Evolutionary conservation across 352 stramenopile species (phyloP).

Genomic region (Globisporangium megalacanthum): DNA sequence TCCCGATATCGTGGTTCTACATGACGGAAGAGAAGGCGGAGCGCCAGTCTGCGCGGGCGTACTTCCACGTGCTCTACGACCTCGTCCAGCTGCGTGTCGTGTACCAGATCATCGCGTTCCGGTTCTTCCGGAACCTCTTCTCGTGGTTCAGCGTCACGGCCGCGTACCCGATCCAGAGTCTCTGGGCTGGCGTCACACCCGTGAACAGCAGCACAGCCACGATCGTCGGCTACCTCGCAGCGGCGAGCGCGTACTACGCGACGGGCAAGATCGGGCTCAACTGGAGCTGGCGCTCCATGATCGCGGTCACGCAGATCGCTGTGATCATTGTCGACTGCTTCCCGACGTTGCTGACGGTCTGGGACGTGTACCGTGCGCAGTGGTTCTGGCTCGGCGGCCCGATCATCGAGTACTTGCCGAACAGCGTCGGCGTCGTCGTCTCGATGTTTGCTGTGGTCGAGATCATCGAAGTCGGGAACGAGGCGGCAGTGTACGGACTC

Average conservation of each 20-base stretch:
- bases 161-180: slow-evolving; percentile 35
- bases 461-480: slow-evolving; percentile 42
- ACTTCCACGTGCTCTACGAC: slow-evolving; percentile 32
- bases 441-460: slow-evolving; percentile 53
- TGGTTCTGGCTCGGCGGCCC: slow-evolving; percentile 62
- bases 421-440: slow-evolving; percentile 52
- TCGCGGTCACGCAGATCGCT: slow-evolving; percentile 26
- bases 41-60: slow-evolving; percentile 18
- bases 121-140: slow-evolving; percentile 45
- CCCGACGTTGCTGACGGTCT: slow-evolving; percentile 47
- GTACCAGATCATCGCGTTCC: slow-evolving; percentile 48
- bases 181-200: slow-evolving; percentile 48
- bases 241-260: slow-evolving; percentile 26
- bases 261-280: slow-evolving; percentile 40
- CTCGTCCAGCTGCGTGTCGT: slow-evolving; percentile 42
- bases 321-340: slow-evolving; percentile 23
- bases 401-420: slow-evolving; percentile 40
- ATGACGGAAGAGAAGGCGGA: slow-evolving; percentile 32
- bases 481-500: slow-evolving; percentile 50
- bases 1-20: slow-evolving; percentile 36
- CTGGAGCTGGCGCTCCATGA: slow-evolving; percentile 60
- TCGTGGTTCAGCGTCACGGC: slow-evolving; percentile 44
- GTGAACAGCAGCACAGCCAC: slow-evolving; percentile 49
- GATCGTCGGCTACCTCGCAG: slow-evolving; percentile 41
- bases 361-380: slow-evolving; percentile 51